Evolutionary conservation across 2,329 filamentous ascomycete genomes (phyloP).

Genomic region (Epichloe baconii): DNA sequence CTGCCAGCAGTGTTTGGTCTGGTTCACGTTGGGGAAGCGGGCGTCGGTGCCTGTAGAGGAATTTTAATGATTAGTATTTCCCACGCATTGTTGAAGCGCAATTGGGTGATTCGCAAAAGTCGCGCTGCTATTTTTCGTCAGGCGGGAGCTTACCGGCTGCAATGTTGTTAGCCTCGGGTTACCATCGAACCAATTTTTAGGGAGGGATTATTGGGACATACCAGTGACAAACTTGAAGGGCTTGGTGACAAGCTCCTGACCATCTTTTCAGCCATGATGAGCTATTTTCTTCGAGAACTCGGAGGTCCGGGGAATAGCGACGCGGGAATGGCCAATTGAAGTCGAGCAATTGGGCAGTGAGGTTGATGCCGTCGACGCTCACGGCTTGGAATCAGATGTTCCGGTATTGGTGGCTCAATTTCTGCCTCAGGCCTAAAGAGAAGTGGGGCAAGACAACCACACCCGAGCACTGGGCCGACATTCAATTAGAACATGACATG

Average conservation of each 20-base stretch:
- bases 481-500: conserved; percentile 24
- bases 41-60: conserved; percentile 73
- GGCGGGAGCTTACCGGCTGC: conserved; percentile 30
- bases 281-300: conserved; percentile 19
- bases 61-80: conserved; percentile 6
- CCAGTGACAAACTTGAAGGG: conserved; percentile 99
- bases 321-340: conserved; percentile 13
- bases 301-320: conserved; percentile 8
- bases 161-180: conserved; percentile 28
- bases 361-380: conserved; percentile 20
- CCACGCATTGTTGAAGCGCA: conserved; percentile 4
- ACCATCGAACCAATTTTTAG: conserved; percentile 22
- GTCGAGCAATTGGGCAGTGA: conserved; percentile 2
- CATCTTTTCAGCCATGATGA: conserved; percentile 80
- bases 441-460: conserved; percentile 24
- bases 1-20: conserved; percentile 99
- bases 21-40: conserved; percentile 97
- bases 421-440: conserved; percentile 27
- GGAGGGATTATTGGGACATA: conserved; percentile 41
- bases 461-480: conserved; percentile 19
- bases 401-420: conserved; percentile 19
- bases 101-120: conserved; percentile 16
- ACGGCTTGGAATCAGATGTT: conserved; percentile 29
- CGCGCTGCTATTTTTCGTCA: conserved; percentile 7
- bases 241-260: conserved; percentile 72